Base-by-base conservation (phyloP, 2,329 filamentous ascomycete genomes). In the Sporothrix brasiliensis region DNA sequence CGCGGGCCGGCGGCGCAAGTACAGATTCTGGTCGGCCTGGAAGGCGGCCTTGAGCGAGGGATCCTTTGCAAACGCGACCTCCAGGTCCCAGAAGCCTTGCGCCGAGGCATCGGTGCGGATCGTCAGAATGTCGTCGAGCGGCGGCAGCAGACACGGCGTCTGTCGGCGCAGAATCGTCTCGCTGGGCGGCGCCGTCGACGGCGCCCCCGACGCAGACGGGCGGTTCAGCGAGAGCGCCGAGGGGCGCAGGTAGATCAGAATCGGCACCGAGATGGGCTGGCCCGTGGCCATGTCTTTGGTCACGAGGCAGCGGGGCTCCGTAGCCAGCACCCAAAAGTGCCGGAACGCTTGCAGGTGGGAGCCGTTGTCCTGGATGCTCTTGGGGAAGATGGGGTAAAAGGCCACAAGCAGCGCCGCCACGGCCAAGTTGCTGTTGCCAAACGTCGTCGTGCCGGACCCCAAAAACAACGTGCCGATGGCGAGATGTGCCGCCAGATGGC, bases 271-370 rank as follows among this genome's bases (percentile, higher is more conserved):
- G 65, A 97, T 87, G 0, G 94, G 91, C 56, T 93, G 89, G 53
- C 91, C 89, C 0, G 92, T 97, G 71, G 95, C 89, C 3, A 95
- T 87, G 75, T 99, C 95, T 72, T 94, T 92, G 21, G 92, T 88
- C 0, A 99, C 88, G 0, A 99, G 86, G 77, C 94, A 98, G 67
- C 96, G 88, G 11, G 93, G 88, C 76, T 99, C 95, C 0, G 92
- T 91, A 1, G 95, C 95, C 3, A 99, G 85, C 13, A 97, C 94
- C 95, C 95, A 99, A 77, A 99, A 92, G 80, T 99, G 94, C 5
- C 96, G 89, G 82, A 99, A 95, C 3, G 96, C 95, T 81, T 99
- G 95, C 6, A 99, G 85, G 76, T 99, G 95, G 13, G 93, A 93
- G 74, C 92, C 91, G 77, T 98, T 98, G 81, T 99, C 95, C 76